These are phyloP conservation scores for Batkoa obscura DNA, from an alignment of 371 early-diverging fungal species.

Conservation along the genomic window DNA sequence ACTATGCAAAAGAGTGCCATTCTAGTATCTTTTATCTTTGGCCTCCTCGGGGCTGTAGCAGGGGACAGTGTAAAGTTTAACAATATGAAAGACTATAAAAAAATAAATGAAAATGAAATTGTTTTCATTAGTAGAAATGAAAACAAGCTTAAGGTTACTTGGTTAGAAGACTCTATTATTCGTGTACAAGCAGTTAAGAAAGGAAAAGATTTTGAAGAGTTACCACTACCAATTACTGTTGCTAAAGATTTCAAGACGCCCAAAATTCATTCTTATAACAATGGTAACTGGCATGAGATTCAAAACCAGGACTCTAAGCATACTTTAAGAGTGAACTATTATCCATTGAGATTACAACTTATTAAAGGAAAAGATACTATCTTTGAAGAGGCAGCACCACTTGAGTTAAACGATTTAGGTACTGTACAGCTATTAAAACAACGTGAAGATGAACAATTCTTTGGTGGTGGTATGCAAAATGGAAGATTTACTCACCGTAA, in stretches of 20 bases:
- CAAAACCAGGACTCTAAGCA: neutral
- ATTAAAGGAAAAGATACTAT: neutral
- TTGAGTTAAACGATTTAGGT: neutral
- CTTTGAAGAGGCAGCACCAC: neutral
- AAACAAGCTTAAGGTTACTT: too few relatives aligned
- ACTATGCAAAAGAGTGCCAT: too few relatives aligned
- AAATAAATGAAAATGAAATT: too few relatives aligned
- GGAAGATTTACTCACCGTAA: neutral
- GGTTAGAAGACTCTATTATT: too few relatives aligned
- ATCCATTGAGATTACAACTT: neutral
- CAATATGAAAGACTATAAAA: neutral
- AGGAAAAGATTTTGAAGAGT: neutral
- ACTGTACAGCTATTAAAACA: neutral
- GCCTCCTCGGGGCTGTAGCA: too few relatives aligned
- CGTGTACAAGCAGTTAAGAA: neutral
- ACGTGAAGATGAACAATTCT: neutral
- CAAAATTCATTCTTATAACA: neutral
- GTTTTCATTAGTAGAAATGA: too few relatives aligned
- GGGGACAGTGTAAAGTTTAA: neutral
- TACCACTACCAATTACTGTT: neutral
- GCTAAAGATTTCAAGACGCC: neutral
- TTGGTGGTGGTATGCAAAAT: conserved; percentile 3
- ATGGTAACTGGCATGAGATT: neutral
- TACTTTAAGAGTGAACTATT: neutral
- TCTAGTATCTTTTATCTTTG: too few relatives aligned